phyloP scores from a whole-genome alignment of 805 yeast species.

The Suhomyces sp. region DNA sequence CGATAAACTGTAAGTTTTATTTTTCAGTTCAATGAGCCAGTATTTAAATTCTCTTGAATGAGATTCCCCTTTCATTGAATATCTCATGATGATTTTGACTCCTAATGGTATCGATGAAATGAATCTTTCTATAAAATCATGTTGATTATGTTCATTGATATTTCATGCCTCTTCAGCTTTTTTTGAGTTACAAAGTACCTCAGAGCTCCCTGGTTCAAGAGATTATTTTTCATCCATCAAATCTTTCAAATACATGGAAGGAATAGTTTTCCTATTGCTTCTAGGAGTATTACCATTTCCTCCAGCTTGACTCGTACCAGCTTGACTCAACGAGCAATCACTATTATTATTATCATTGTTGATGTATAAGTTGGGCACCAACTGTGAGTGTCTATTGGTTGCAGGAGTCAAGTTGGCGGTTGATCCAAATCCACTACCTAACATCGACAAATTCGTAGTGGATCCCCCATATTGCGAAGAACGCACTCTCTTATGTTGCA shows the following conservation, averaged over 20 bases:
- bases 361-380: constrained; percentile 39
- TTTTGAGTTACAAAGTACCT: too few relatives aligned
- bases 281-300: constrained; percentile 11
- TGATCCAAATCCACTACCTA: constrained; percentile 18
- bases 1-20: too few relatives aligned
- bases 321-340: constrained; percentile 22
- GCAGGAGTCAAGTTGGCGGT: constrained; percentile 22
- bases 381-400: constrained; percentile 29
- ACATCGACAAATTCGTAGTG: constrained; percentile 11
- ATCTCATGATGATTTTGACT: too few relatives aligned
- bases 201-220: too few relatives aligned
- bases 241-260: constrained; percentile 50
- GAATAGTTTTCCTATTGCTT: constrained; percentile 37
- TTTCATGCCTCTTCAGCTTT: too few relatives aligned
- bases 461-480: constrained; percentile 22
- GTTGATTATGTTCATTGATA: too few relatives aligned
- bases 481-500: constrained; percentile 45
- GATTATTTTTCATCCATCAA: constrained; percentile 42
- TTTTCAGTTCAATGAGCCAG: too few relatives aligned
- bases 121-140: too few relatives aligned
- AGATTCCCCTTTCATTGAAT: too few relatives aligned
- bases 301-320: constrained; percentile 7
- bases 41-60: too few relatives aligned
- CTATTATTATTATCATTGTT: constrained; percentile 37
- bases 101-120: too few relatives aligned